Evolutionary conservation across 2,329 filamentous ascomycete genomes (phyloP).

Genomic region (Mycosphaerella sp.): DNA sequence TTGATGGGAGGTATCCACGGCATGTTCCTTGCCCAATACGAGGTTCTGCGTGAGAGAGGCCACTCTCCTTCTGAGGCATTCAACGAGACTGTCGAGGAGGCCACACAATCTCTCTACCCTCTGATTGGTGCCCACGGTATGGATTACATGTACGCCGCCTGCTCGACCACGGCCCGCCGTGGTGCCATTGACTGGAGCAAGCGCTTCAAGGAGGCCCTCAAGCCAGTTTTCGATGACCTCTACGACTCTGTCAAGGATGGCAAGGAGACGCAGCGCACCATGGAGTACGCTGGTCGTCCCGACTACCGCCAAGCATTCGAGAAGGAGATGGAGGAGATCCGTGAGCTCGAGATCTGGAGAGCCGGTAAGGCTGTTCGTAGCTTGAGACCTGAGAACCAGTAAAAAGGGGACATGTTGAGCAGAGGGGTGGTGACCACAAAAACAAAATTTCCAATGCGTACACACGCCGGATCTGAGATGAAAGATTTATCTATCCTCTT

Average conservation of each 20-base stretch:
- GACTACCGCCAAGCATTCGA: conserved; percentile 98
- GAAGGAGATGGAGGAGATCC: conserved; percentile 98
- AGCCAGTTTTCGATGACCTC: conserved; percentile 96
- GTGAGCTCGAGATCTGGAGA: conserved; percentile 96
- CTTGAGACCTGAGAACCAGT: conserved; percentile 36
- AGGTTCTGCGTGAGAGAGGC: conserved; percentile 97
- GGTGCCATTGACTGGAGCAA: conserved; percentile 98
- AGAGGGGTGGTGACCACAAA: not conserved
- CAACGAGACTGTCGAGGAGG: conserved; percentile 99
- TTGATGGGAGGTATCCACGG: conserved; percentile 99
- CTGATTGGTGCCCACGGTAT: conserved; percentile 96
- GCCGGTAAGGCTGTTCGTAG: conserved; percentile 90
- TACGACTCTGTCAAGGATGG: conserved; percentile 91
- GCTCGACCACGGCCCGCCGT: conserved; percentile 96
- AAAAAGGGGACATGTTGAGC: conserved; percentile 13
- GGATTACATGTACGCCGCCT: conserved; percentile 99
- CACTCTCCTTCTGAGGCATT: conserved; percentile 98
- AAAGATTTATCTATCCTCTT: not conserved
- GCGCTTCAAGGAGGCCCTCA: conserved; percentile 95
- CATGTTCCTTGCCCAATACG: conserved; percentile 99
- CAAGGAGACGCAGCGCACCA: conserved; percentile 88
- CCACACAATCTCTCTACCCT: conserved; percentile 95
- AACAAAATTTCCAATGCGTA: not conserved
- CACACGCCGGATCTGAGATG: not conserved
- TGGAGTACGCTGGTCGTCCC: conserved; percentile 92